phyloP scores from a whole-genome alignment of 2,329 filamentous ascomycete species.

The Pyrenochaeta sp. region DNA sequence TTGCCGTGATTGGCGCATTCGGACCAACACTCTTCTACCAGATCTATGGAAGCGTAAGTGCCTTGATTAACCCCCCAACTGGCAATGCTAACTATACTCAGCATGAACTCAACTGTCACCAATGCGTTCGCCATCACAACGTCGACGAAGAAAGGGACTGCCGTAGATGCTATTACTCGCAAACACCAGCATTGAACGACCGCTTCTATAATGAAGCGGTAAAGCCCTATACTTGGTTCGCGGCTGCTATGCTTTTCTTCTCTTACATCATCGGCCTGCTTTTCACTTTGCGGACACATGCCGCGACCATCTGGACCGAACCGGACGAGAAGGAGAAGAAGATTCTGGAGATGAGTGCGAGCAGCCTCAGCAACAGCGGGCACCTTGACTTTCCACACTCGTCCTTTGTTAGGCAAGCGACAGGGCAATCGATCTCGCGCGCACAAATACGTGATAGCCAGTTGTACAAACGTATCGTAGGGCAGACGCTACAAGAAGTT shows the following conservation, averaged over 20 bases:
- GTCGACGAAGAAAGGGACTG: conserved; percentile 72
- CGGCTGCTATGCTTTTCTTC: conserved; percentile 83
- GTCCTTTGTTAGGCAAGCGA: conserved; percentile 40
- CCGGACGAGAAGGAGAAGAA: conserved; percentile 58
- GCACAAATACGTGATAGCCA: conserved; percentile 83
- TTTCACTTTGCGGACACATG: conserved; percentile 95
- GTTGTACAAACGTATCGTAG: conserved; percentile 91
- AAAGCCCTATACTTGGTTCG: conserved; percentile 90
- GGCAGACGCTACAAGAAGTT: conserved; percentile 86
- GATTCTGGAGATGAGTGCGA: conserved; percentile 48
- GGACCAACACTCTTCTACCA: conserved; percentile 97
- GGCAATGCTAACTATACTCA: conserved; percentile 52
- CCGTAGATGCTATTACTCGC: conserved; percentile 91
- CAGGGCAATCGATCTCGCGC: conserved; percentile 37
- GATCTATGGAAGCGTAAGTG: conserved; percentile 83
- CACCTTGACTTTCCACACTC: conserved; percentile 41
- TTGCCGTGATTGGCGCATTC: conserved; percentile 94
- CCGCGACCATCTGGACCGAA: conserved; percentile 97
- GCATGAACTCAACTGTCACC: conserved; percentile 88
- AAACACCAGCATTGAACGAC: conserved; percentile 83
- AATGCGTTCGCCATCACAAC: conserved; percentile 65
- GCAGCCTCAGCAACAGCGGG: conserved; percentile 42
- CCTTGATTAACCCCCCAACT: neutral
- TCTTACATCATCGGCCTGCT: conserved; percentile 93
- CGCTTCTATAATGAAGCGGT: conserved; percentile 91